These are phyloP conservation scores for Penicillium oxalicum DNA, from an alignment of 2,329 filamentous ascomycete species.

Conservation along the genomic window DNA sequence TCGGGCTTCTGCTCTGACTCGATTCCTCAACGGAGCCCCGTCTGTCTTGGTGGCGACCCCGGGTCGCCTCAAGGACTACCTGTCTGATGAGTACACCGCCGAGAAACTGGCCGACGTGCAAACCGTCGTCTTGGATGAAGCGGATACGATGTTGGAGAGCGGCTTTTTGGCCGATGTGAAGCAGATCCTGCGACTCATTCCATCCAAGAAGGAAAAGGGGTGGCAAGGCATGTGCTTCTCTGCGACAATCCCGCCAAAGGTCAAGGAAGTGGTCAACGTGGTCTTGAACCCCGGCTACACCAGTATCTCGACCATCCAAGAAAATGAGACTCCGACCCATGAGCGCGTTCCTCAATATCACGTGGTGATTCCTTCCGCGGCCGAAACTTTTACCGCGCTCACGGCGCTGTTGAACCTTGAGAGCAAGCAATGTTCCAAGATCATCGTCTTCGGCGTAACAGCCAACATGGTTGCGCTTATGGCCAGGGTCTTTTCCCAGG, in stretches of 20 bases:
- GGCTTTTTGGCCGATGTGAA: slow-evolving; percentile 49
- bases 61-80: slow-evolving; percentile 44
- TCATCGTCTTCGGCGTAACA: slow-evolving; percentile 78
- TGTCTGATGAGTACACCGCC: slow-evolving; percentile 39
- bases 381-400: slow-evolving; percentile 43
- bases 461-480: slow-evolving; percentile 60
- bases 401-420: slow-evolving; percentile 43
- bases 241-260: slow-evolving; percentile 77
- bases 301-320: slow-evolving; percentile 76
- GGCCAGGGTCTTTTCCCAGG: slow-evolving; percentile 47
- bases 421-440: slow-evolving; percentile 59
- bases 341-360: slow-evolving; percentile 47
- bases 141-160: slow-evolving; percentile 29
- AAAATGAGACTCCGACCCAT: slow-evolving; percentile 72
- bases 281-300: slow-evolving; percentile 62
- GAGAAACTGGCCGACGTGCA: slow-evolving; percentile 44
- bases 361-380: slow-evolving; percentile 40
- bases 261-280: slow-evolving; percentile 67
- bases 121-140: slow-evolving; percentile 46
- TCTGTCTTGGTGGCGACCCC: slow-evolving; percentile 45
- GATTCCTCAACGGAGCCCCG: slow-evolving; percentile 26
- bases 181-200: slow-evolving; percentile 47
- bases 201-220: slow-evolving; percentile 45
- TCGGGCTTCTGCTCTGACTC: slow-evolving; percentile 21
- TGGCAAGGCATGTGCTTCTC: slow-evolving; percentile 69